phyloP scores from a whole-genome alignment of 192 early-diverging fungal genomes.

The Coemansia guatemalensis region DNA sequence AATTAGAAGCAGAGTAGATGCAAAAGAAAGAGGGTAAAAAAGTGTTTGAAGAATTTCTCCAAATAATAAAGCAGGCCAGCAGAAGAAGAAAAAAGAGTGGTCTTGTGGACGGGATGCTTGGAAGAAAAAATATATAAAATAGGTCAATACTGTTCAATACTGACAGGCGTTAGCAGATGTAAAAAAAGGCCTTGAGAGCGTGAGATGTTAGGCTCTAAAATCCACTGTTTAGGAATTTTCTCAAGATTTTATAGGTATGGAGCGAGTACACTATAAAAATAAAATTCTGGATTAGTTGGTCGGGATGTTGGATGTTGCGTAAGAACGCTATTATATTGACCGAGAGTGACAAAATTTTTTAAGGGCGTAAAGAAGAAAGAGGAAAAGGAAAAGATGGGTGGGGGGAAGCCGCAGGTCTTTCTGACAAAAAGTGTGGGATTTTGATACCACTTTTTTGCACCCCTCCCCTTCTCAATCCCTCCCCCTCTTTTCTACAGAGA shows the following conservation, averaged over 20 bases:
- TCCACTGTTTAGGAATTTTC: background rate
- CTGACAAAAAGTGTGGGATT: background rate
- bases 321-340: background rate
- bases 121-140: background rate
- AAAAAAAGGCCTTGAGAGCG: background rate
- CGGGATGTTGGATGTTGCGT: background rate
- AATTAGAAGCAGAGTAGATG: conserved; percentile 1
- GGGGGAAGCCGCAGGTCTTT: background rate
- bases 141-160: background rate
- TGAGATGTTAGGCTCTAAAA: background rate
- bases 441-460: background rate
- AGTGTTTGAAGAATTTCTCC: background rate
- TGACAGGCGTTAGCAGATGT: background rate
- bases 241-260: background rate
- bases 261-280: background rate
- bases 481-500: background rate
- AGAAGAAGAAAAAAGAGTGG: background rate
- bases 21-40: conserved; percentile 3
- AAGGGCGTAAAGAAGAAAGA: conserved; percentile 1
- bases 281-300: background rate
- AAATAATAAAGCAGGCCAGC: background rate
- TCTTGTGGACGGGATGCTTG: background rate
- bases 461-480: background rate
- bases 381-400: conserved; percentile 3
- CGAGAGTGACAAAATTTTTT: background rate